phyloP scores from a whole-genome alignment of 148 eudicot species.

The Amaranthus cruentus region DNA sequence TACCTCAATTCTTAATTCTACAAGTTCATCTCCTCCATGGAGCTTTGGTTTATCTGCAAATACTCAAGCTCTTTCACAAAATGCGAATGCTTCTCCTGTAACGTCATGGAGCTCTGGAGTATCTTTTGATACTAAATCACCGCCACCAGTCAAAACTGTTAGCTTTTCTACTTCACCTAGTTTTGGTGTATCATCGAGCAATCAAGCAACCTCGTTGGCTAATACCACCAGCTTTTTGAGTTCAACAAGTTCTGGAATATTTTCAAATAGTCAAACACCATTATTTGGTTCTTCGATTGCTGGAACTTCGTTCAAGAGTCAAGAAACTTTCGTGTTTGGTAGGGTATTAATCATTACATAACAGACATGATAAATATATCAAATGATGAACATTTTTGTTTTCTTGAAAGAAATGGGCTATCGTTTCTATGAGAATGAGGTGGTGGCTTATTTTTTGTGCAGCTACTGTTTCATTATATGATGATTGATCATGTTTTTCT shows the following conservation, averaged over 20 bases:
- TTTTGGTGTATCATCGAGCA: conserved; percentile 22
- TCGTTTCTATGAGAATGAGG: no score
- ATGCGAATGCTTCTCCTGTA: conserved; percentile 21
- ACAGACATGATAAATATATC: not conserved
- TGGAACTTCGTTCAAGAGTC: conserved; percentile 33
- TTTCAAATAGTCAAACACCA: conserved; percentile 26
- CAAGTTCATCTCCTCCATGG: conserved; percentile 29
- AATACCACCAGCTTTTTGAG: conserved; percentile 17
- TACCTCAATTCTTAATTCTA: conserved; percentile 13
- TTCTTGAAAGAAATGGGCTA: not conserved
- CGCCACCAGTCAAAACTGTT: conserved; percentile 17
- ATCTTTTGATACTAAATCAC: conserved; percentile 21
- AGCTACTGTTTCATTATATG: not conserved
- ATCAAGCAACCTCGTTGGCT: conserved; percentile 15
- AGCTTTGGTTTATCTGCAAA: conserved; percentile 34
- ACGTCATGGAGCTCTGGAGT: conserved; percentile 29
- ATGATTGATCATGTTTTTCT: conserved; percentile 9
- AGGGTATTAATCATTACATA: conserved; percentile 22
- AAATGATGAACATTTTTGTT: not conserved
- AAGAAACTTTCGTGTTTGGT: conserved; percentile 58
- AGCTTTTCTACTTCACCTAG: conserved; percentile 21
- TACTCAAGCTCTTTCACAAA: conserved; percentile 27
- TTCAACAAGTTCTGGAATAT: conserved; percentile 24
- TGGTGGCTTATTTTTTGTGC: conserved; percentile 5
- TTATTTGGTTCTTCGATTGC: conserved; percentile 25